Evolutionary conservation across 1,284 basidiomycete genomes (phyloP), one percentile per base, ranked within the genome.

Genomic region (Chondrostereum purpureum): DNA sequence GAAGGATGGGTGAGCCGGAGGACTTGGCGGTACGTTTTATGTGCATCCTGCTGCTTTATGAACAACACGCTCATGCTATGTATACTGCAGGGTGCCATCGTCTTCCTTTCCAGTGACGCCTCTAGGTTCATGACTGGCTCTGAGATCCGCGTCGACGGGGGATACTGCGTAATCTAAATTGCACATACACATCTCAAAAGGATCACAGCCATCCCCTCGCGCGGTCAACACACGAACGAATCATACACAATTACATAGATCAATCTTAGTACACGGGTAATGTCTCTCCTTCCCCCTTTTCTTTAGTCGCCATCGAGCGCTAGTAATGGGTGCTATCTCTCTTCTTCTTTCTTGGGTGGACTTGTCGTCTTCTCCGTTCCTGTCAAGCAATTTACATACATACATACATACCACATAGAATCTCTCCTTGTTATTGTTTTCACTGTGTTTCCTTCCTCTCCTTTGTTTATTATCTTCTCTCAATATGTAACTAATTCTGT

Each of bases 71-170:
- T 31, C n/a, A 17, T 17, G 23, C 31, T 20, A 31, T 20, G 42
- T 39, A 43, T 13, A 8, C 45, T 52, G 27, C 57, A 87, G 80
- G 88, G 88, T 18, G 90, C 90, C 35, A 74, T 92, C 53, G 84
- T 94, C 45, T 93, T 85, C 64, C 74, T 94, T 17, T 79, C 85
- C 10, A 88, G 84, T 56, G 91, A 92, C 60, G 89, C 90, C 13
- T 89, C 87, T 33, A 78, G 74, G 39, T 93, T 91, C 64, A 83
- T 92, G 69, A 94, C 91, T 1, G 92, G 91, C 5, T 69, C 81
- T 3, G 89, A 94, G 56, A 67, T 94, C 50, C 79, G 83, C 13
- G 81, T 94, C 36, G 92, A 94, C 56, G 92, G 92, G 19, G 91
- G 90, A 17, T 92, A 92, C 61, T 84, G 81, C 61, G 56, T 72